phyloP scores from a whole-genome alignment of 2,329 filamentous ascomycete genomes.

The Botrytis porri region DNA sequence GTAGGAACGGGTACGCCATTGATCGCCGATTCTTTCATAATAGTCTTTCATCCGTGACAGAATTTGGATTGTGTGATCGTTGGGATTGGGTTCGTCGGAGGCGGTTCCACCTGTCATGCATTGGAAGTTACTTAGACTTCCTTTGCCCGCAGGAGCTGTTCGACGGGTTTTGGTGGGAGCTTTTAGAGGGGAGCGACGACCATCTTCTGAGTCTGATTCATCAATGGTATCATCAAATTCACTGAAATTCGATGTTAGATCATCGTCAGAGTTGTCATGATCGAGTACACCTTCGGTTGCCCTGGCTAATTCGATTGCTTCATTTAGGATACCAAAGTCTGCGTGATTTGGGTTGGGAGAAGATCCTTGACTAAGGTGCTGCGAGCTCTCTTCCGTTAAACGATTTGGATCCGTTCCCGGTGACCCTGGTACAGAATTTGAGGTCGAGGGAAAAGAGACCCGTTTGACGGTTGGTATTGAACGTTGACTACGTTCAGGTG shows the following conservation, averaged over 20 bases:
- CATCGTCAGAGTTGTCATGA: slow-evolving; percentile 5
- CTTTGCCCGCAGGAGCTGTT: slow-evolving; percentile 14
- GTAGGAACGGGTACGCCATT: slow-evolving; percentile 74
- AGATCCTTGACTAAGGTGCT: background rate
- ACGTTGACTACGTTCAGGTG: slow-evolving; percentile 39
- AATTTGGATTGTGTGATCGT: slow-evolving; percentile 70
- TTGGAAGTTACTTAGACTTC: slow-evolving; percentile 49
- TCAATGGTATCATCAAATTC: slow-evolving; percentile 35
- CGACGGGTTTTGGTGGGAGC: slow-evolving; percentile 11
- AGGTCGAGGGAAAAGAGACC: background rate
- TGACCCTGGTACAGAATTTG: background rate
- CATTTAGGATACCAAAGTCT: background rate
- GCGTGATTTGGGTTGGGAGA: background rate
- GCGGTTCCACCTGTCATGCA: slow-evolving; percentile 53
- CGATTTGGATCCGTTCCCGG: background rate
- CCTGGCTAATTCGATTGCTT: background rate
- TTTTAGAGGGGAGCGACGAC: slow-evolving; percentile 20
- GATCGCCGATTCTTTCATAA: slow-evolving; percentile 71
- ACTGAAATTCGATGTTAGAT: slow-evolving; percentile 1
- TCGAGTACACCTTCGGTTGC: slow-evolving; percentile 9
- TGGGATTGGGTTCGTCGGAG: slow-evolving; percentile 57
- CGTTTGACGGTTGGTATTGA: background rate
- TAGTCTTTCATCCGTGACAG: slow-evolving; percentile 76
- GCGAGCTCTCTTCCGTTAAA: background rate
- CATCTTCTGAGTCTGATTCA: slow-evolving; percentile 38